Evolutionary conservation across 2,329 filamentous ascomycete species (phyloP).

Genomic region (Pseudocercospora ulei): DNA sequence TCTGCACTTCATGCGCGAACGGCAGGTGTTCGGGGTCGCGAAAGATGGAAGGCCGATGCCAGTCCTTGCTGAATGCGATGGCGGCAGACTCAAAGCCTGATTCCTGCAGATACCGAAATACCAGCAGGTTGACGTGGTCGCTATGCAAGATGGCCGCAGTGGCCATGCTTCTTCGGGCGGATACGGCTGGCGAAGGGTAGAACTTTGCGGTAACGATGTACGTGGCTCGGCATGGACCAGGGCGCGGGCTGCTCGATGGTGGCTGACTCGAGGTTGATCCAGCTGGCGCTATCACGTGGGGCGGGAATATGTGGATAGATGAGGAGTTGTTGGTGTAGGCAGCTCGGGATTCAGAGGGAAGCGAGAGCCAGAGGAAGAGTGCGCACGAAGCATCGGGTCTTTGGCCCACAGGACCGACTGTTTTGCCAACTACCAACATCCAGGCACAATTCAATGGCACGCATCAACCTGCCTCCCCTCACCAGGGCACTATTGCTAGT

Average conservation of each 20-base stretch:
- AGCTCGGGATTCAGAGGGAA: no score
- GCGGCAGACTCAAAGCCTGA: slow-evolving; percentile 35
- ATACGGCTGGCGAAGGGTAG: neutral
- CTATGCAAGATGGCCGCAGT: slow-evolving; percentile 39
- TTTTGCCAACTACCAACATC: slow-evolving; percentile 12
- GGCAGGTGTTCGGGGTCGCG: slow-evolving; percentile 51
- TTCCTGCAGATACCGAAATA: slow-evolving; percentile 51
- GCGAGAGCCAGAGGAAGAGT: no score
- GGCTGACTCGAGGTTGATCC: no score
- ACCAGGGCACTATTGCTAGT: slow-evolving; percentile 71
- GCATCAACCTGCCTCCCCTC: slow-evolving; percentile 85
- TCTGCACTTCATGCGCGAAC: slow-evolving; percentile 51
- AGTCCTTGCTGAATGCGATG: slow-evolving; percentile 53
- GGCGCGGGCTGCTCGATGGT: no score
- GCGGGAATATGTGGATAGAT: no score
- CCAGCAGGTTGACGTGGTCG: slow-evolving; percentile 59
- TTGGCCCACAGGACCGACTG: slow-evolving; percentile 10
- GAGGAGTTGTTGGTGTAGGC: no score
- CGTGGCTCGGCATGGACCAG: neutral
- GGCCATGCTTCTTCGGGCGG: slow-evolving; percentile 22
- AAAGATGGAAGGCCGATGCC: slow-evolving; percentile 42
- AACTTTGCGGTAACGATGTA: neutral
- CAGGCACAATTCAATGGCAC: slow-evolving; percentile 30
- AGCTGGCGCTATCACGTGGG: no score
- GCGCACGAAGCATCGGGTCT: no score